Evolutionary conservation across 192 early-diverging fungal genomes (phyloP).

Genomic region (Irineochytrium annulatum): DNA sequence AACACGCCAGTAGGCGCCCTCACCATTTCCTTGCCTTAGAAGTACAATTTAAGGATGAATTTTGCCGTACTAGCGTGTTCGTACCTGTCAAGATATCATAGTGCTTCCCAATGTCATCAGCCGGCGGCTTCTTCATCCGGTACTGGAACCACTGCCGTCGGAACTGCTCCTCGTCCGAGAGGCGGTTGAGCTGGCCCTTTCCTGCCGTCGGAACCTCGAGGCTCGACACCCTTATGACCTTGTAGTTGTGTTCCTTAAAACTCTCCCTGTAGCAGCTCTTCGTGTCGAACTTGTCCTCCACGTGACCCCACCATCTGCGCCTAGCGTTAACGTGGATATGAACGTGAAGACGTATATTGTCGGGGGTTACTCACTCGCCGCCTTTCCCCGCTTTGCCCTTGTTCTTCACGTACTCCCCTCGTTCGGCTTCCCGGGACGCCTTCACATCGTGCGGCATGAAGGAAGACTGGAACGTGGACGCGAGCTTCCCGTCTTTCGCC

Average conservation of each 20-base stretch:
- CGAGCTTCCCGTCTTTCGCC: neutral
- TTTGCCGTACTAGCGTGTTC: neutral
- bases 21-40: slow-evolving; percentile 5
- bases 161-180: slow-evolving; percentile 2
- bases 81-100: slow-evolving; percentile 43
- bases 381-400: slow-evolving; percentile 36
- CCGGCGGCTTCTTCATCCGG: slow-evolving; percentile 29
- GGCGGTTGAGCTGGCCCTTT: neutral
- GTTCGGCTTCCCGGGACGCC: slow-evolving; percentile 24
- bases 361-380: slow-evolving; percentile 25
- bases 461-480: slow-evolving; percentile 24
- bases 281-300: slow-evolving; percentile 10
- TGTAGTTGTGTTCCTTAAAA: slow-evolving; percentile 37
- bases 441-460: slow-evolving; percentile 26
- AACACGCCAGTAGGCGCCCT: slow-evolving; percentile 4
- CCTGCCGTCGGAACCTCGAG: slow-evolving; percentile 3
- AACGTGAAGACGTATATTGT: neutral
- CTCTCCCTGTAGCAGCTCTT: slow-evolving; percentile 35
- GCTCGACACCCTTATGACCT: slow-evolving; percentile 11
- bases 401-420: slow-evolving; percentile 40
- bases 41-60: neutral
- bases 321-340: neutral
- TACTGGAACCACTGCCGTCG: slow-evolving; percentile 31
- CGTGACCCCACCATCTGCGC: slow-evolving; percentile 37
- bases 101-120: slow-evolving; percentile 27